Base-by-base conservation (phyloP, 75 land plant species). In the Cryptomeria japonica region DNA sequence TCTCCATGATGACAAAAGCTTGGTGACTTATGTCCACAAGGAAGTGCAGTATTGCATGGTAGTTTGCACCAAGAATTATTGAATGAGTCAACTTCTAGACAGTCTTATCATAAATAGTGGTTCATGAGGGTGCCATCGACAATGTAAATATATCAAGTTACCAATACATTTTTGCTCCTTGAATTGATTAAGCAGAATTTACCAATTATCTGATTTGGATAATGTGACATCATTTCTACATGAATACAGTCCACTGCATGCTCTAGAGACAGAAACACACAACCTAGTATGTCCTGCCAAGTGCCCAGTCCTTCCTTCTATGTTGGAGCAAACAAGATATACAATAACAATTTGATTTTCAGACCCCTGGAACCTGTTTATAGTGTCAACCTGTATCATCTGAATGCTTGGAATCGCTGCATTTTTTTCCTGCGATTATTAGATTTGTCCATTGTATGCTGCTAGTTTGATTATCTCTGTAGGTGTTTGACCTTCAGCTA, bases 381-480 rank as follows among this genome's bases (percentile, higher is more conserved):
- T n/a, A n/a, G n/a, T n/a, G n/a, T n/a, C n/a, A n/a, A n/a, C n/a
- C n/a, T n/a, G n/a, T n/a, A n/a, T n/a, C n/a, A n/a, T n/a, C n/a
- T n/a, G n/a, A n/a, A n/a, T n/a, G n/a, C n/a, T n/a, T n/a, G n/a
- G n/a, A n/a, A n/a, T n/a, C n/a, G n/a, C n/a, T n/a, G n/a, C n/a
- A n/a, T n/a, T n/a, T n/a, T n/a, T n/a, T n/a, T n/a, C n/a, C n/a
- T n/a, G n/a, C n/a, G n/a, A n/a, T n/a, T n/a, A n/a, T n/a, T n/a
- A n/a, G n/a, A n/a, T n/a, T n/a, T 89, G 90, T 37, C 85, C 90
- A 39, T 36, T 22, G 38, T 90, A 88, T 32, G 89, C 89, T 56
- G 89, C 89, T 37, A 90, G 89, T 25, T 88, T 61, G 36, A 73
- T 88, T 38, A 90, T 84, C 32, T 84, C 51, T 2, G 58, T 4